Percentiles rank a stretch among this genome's conserved stretches.
These are phyloP conservation scores for Globisporangium cederbergense DNA, from an alignment of 352 stramenopile species.

Conservation along the genomic window DNA sequence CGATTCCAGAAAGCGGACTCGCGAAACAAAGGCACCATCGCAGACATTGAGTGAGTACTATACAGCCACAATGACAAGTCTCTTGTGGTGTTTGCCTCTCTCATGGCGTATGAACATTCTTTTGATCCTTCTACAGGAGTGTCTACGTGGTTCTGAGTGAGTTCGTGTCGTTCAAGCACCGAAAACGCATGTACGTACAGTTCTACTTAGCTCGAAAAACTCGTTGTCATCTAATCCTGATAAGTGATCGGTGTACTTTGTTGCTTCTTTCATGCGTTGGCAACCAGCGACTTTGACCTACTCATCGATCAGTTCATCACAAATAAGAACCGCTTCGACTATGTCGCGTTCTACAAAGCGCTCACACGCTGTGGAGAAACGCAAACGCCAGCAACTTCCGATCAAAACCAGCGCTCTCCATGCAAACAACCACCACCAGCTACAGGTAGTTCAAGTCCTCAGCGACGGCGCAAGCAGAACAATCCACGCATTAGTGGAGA, in stretches of 20 bases:
- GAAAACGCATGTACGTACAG: slow-evolving; percentile 5
- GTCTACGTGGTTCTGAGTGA: slow-evolving; percentile 3
- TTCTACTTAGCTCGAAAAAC: background rate
- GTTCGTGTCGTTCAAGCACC: background rate
- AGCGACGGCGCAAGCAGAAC: slow-evolving; percentile 4
- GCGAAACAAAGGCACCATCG: slow-evolving; percentile 12
- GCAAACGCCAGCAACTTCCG: background rate
- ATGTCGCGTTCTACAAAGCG: slow-evolving; percentile 26
- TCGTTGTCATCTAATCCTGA: background rate
- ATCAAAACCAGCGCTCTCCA: slow-evolving; percentile 6
- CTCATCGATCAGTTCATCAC: slow-evolving; percentile 5
- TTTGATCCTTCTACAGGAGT: background rate
- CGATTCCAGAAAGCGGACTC: slow-evolving; percentile 19
- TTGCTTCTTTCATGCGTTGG: background rate
- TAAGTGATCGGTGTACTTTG: background rate
- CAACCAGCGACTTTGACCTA: slow-evolving; percentile 8
- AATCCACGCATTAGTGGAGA: background rate
- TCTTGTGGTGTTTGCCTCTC: background rate
- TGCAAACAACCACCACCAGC: background rate
- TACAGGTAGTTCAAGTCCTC: background rate
- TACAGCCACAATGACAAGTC: background rate
- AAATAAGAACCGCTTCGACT: slow-evolving; percentile 22
- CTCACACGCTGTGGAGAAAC: slow-evolving; percentile 6
- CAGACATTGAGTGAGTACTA: background rate
- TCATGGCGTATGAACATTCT: background rate